Evolutionary conservation across 352 stramenopile genomes (phyloP).

Genomic region (Phytophthora capsici): DNA sequence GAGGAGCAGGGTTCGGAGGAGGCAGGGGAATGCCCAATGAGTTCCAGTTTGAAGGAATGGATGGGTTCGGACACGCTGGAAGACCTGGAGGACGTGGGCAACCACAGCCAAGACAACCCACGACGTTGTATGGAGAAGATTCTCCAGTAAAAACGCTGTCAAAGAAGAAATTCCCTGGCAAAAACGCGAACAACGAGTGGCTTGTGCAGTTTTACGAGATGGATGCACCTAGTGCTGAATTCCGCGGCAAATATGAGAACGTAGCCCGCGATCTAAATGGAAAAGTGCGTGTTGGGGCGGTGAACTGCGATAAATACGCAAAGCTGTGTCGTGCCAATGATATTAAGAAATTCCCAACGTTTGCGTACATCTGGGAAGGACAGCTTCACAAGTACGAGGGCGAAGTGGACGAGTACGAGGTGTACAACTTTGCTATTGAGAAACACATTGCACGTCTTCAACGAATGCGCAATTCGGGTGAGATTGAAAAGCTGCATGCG

Average conservation of each 20-base stretch:
- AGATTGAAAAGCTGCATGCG: conserved; percentile 75
- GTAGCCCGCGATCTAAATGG: conserved; percentile 69
- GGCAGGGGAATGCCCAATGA: conserved; percentile 56
- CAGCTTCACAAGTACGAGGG: conserved; percentile 58
- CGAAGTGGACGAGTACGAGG: conserved; percentile 76
- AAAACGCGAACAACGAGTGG: conserved; percentile 80
- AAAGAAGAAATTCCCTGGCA: conserved; percentile 77
- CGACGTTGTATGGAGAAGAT: conserved; percentile 65
- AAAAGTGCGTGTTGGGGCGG: conserved; percentile 77
- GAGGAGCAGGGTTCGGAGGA: conserved; percentile 28
- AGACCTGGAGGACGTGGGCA: conserved; percentile 23
- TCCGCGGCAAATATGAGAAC: conserved; percentile 66
- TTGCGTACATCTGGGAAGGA: conserved; percentile 76
- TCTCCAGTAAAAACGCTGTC: conserved; percentile 66
- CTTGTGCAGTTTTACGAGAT: conserved; percentile 82
- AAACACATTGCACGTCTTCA: conserved; percentile 78
- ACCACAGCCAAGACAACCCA: conserved; percentile 29
- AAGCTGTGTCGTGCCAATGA: conserved; percentile 57
- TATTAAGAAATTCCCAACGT: conserved; percentile 53
- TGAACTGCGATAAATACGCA: conserved; percentile 79
- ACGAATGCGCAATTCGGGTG: conserved; percentile 65
- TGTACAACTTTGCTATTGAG: conserved; percentile 88
- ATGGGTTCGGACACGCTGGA: conserved; percentile 69
- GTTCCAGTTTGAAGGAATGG: conserved; percentile 84
- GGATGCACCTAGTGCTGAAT: conserved; percentile 63